Evolutionary conservation across 2,329 filamentous ascomycete species (phyloP).

Genomic region (Ustulina deusta): DNA sequence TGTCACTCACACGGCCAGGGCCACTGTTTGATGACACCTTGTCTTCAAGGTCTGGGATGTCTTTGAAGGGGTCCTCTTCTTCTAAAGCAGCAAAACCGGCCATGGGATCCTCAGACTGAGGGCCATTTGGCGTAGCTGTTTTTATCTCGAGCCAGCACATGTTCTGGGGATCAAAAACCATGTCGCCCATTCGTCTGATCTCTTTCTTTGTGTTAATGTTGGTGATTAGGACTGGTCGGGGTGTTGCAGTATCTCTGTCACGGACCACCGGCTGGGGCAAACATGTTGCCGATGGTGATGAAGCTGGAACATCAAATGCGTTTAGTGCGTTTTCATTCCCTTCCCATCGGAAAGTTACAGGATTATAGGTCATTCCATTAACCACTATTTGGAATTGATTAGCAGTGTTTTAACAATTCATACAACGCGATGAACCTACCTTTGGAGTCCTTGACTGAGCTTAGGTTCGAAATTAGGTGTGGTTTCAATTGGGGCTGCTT

Average conservation of each 20-base stretch:
- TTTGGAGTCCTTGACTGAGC: slow-evolving; percentile 79
- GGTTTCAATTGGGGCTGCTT: slow-evolving; percentile 76
- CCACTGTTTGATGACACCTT: slow-evolving; percentile 62
- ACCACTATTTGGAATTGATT: slow-evolving; percentile 66
- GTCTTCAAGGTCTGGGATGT: slow-evolving; percentile 92
- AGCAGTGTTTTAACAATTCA: not conserved
- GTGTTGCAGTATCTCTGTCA: slow-evolving; percentile 70
- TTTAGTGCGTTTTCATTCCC: slow-evolving; percentile 90
- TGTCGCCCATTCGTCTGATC: slow-evolving; percentile 94
- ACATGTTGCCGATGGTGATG: slow-evolving; percentile 65
- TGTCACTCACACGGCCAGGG: slow-evolving; percentile 67
- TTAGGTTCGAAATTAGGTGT: slow-evolving; percentile 88
- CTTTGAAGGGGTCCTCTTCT: slow-evolving; percentile 93
- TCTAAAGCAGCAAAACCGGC: slow-evolving; percentile 78
- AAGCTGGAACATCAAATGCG: slow-evolving; percentile 76
- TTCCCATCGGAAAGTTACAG: slow-evolving; percentile 88
- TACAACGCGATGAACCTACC: slow-evolving; percentile 64
- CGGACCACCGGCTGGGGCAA: slow-evolving; percentile 58
- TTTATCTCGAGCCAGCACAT: slow-evolving; percentile 97
- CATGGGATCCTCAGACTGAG: slow-evolving; percentile 67
- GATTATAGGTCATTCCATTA: slow-evolving; percentile 97
- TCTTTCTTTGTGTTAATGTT: slow-evolving; percentile 87
- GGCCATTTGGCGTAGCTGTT: slow-evolving; percentile 59
- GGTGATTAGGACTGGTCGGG: slow-evolving; percentile 85
- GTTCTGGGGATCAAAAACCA: slow-evolving; percentile 96